phyloP scores from a whole-genome alignment of 768 basidiomycete genomes.

The Infundibulicybe gibba region DNA sequence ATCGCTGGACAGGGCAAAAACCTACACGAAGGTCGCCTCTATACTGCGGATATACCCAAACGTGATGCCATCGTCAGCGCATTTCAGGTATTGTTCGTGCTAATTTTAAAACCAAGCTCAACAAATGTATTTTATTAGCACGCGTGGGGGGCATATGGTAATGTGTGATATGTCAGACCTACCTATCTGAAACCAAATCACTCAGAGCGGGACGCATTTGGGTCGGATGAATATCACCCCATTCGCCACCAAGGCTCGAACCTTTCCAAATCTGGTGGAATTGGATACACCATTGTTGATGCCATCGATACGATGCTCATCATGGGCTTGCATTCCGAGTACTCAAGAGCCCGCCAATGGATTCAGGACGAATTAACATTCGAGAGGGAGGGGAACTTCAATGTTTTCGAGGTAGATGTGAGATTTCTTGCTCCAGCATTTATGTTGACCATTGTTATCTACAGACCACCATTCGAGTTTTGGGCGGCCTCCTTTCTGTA shows the following conservation, averaged over 20 bases:
- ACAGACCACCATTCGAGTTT: constrained; percentile 88
- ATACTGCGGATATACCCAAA: constrained; percentile 51
- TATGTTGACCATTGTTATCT: neutral
- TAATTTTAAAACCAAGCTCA: constrained; percentile 1
- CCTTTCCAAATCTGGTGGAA: constrained; percentile 70
- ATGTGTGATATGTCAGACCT: constrained; percentile 12
- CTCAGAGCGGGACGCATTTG: constrained; percentile 89
- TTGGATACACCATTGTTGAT: constrained; percentile 88
- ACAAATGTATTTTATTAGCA: constrained; percentile 42
- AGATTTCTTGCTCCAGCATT: neutral
- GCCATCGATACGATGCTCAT: constrained; percentile 87
- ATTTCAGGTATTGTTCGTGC: constrained; percentile 47
- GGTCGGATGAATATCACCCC: constrained; percentile 90
- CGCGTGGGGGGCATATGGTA: constrained; percentile 87
- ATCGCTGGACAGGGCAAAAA: too few species aligned
- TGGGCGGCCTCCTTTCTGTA: constrained; percentile 88
- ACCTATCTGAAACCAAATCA: neutral
- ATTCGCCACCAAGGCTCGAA: constrained; percentile 75
- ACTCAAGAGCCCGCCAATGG: constrained; percentile 78
- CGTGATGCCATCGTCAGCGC: constrained; percentile 72
- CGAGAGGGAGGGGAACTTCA: constrained; percentile 77
- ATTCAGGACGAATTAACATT: constrained; percentile 65
- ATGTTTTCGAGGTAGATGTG: constrained; percentile 79
- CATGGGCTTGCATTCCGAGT: constrained; percentile 83
- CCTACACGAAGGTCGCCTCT: too few species aligned